A percentile compares a stretch with the other conserved stretches of the same genome.
phyloP scores from a whole-genome alignment of 441 rosid species.

The Rhodomyrtus psidioides region DNA sequence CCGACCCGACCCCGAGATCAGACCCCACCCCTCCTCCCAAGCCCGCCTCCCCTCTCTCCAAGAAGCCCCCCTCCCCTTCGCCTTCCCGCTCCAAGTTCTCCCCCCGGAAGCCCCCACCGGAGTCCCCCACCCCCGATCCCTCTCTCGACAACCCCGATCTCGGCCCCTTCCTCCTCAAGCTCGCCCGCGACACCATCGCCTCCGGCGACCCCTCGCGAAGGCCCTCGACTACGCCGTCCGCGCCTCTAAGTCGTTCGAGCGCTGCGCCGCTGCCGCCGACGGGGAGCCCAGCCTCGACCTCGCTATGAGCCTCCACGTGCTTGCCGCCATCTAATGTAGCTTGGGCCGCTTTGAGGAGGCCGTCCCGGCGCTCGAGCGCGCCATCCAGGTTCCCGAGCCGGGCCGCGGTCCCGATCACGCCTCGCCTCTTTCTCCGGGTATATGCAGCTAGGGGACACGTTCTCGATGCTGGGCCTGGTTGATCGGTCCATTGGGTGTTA shows the following conservation, averaged over 20 bases:
- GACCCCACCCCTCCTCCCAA: too few species aligned
- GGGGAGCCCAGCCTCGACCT: conserved; percentile 84
- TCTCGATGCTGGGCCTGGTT: too few species aligned
- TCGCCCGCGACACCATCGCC: conserved; percentile 87
- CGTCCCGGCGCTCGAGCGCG: conserved; percentile 73
- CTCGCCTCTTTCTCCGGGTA: conserved; percentile 89
- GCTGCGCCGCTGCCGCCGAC: conserved; percentile 57
- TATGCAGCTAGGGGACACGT: conserved; percentile 96
- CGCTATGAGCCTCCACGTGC: conserved; percentile 94
- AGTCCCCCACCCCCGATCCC: conserved; percentile 42
- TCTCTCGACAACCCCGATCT: conserved; percentile 98
- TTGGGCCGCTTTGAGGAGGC: conserved; percentile 90
- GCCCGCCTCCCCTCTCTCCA: too few species aligned
- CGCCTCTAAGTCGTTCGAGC: conserved; percentile 81
- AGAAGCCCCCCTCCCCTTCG: too few species aligned
- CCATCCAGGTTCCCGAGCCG: conserved; percentile 68
- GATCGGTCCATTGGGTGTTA: conserved; percentile 80
- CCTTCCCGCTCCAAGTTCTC: too few species aligned
- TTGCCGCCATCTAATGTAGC: conserved; percentile 90
- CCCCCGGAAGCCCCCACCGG: conserved; percentile 73
- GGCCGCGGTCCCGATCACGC: conserved; percentile 75
- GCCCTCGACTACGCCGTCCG: conserved; percentile 89
- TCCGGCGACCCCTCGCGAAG: conserved; percentile 80
- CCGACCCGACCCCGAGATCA: too few species aligned
- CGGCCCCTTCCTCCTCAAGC: conserved; percentile 87